A percentile compares a stretch with the other conserved stretches of the same genome.
phyloP scores from a whole-genome alignment of 352 stramenopile species.

The Phytopythium oedochilum region DNA sequence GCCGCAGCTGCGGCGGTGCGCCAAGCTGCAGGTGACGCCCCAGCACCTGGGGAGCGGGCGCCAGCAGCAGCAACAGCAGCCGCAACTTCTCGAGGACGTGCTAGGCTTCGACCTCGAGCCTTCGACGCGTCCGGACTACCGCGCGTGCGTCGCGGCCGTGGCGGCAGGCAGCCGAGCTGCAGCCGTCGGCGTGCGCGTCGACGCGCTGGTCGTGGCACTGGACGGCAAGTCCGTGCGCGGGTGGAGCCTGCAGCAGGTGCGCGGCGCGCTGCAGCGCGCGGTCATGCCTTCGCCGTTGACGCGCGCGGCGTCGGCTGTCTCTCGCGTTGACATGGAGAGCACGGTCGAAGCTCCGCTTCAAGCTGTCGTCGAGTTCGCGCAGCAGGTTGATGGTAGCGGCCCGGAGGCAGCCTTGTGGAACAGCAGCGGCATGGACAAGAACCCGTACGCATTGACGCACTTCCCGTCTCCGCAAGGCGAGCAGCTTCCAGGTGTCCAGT shows the following conservation, averaged over 20 bases:
- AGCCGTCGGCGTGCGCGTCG: conserved; percentile 37
- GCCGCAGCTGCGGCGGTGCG: conserved; percentile 25
- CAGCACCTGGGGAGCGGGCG: conserved; percentile 12
- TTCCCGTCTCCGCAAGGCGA: conserved; percentile 69
- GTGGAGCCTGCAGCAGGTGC: conserved; percentile 45
- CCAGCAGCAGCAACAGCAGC: not conserved
- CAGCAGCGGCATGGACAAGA: conserved; percentile 37
- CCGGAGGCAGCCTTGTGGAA: not conserved
- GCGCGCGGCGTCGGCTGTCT: not conserved
- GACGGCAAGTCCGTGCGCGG: conserved; percentile 49
- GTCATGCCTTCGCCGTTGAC: conserved; percentile 12
- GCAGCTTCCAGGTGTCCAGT: conserved; percentile 57
- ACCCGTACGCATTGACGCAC: conserved; percentile 58
- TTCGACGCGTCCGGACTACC: conserved; percentile 56
- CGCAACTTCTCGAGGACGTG: conserved; percentile 23
- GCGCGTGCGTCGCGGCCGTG: conserved; percentile 65
- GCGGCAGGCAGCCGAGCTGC: conserved; percentile 44
- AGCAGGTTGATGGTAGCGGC: conserved; percentile 46
- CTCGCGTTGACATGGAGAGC: not conserved
- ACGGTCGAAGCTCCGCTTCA: conserved; percentile 1
- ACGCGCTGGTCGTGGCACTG: conserved; percentile 51
- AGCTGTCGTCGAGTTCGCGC: conserved; percentile 53
- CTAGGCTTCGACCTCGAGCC: conserved; percentile 55
- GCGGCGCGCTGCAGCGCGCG: conserved; percentile 29
- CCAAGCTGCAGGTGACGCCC: conserved; percentile 36